Evolutionary conservation across 108 stramenopile species (phyloP).

Genomic region (Nitzschia inconspicua): DNA sequence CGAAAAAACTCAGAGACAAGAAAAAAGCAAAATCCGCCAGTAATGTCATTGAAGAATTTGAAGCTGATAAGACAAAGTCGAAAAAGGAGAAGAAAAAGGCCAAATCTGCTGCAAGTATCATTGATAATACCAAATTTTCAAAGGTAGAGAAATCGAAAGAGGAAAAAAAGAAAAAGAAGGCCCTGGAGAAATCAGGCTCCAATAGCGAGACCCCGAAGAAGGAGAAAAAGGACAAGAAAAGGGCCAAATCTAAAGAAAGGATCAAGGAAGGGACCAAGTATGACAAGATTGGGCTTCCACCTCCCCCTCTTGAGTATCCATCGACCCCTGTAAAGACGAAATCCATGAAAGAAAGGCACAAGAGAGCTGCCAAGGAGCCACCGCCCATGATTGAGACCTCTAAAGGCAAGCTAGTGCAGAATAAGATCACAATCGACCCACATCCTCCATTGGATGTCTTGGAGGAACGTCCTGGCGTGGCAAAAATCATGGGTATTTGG

Average conservation of each 20-base stretch:
- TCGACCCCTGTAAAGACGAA: constrained; percentile 3
- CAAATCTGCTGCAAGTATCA: background rate
- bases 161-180: constrained; percentile 1
- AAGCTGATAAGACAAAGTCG: background rate
- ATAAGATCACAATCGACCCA: background rate
- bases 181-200: background rate
- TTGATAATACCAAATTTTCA: background rate
- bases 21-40: too few species aligned
- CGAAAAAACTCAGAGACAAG: too few species aligned
- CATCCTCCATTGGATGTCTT: too few species aligned
- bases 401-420: background rate
- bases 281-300: background rate
- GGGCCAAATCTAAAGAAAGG: constrained; percentile 1
- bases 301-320: too few species aligned
- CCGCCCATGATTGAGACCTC: too few species aligned
- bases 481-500: constrained; percentile 23
- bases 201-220: background rate
- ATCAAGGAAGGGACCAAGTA: background rate
- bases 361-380: background rate
- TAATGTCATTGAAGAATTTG: background rate
- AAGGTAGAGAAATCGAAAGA: background rate
- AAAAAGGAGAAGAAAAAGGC: background rate
- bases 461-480: too few species aligned
- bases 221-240: background rate
- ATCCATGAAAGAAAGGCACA: background rate